phyloP scores from a whole-genome alignment of 176 grass and related monocot genomes.

The Otatea glauca region DNA sequence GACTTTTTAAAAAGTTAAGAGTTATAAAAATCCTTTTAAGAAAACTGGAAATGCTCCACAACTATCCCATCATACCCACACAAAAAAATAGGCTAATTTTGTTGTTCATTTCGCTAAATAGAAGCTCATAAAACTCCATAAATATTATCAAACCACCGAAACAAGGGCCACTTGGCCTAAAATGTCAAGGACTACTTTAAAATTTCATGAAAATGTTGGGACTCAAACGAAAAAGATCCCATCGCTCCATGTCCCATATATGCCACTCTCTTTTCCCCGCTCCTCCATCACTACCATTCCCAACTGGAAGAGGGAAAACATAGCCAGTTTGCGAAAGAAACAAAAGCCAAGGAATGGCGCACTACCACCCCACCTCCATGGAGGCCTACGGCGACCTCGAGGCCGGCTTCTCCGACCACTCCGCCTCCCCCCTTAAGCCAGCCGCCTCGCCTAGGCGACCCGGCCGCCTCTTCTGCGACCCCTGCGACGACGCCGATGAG shows the following conservation, averaged over 20 bases:
- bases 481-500: slow-evolving; percentile 47
- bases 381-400: slow-evolving; percentile 59
- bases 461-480: slow-evolving; percentile 66
- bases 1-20: no score
- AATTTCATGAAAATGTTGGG: not conserved
- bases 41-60: not conserved
- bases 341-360: slow-evolving; percentile 33
- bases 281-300: not conserved
- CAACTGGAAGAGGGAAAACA: not conserved
- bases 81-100: not conserved
- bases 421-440: slow-evolving; percentile 37
- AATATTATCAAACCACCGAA: not conserved
- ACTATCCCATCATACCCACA: not conserved
- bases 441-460: slow-evolving; percentile 36
- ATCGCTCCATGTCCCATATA: slow-evolving; percentile 36
- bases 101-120: not conserved
- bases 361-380: slow-evolving; percentile 31
- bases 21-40: no score
- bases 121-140: not conserved
- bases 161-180: not conserved
- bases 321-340: not conserved
- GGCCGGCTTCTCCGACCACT: slow-evolving; percentile 51
- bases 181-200: no score
- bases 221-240: not conserved
- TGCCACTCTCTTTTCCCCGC: not conserved